Evolutionary conservation across 352 stramenopile genomes (phyloP).

Genomic region (Blastocystis sp.): DNA sequence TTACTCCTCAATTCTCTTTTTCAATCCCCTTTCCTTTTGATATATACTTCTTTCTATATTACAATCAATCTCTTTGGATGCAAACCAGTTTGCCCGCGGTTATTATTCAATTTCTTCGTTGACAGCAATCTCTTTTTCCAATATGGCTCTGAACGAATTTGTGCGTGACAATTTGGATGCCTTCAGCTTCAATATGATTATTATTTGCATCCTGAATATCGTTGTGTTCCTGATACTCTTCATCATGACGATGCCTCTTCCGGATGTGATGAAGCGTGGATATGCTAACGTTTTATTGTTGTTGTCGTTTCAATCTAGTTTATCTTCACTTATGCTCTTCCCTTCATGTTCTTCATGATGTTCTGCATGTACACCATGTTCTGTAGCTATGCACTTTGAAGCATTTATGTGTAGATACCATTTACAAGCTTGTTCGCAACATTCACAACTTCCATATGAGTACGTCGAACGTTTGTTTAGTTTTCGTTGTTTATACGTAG

Average conservation of each 20-base stretch:
- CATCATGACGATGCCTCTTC: conserved; percentile 9
- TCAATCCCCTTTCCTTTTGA: too few species aligned
- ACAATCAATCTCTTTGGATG: too few species aligned
- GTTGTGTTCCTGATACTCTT: conserved; percentile 7
- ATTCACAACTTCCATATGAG: neutral
- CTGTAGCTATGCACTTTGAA: neutral
- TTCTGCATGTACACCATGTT: conserved; percentile 41
- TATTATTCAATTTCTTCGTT: too few species aligned
- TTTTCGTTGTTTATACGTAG: neutral
- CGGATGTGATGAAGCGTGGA: conserved; percentile 15
- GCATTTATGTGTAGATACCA: neutral
- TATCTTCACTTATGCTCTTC: neutral
- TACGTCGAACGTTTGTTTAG: neutral
- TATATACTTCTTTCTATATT: too few species aligned
- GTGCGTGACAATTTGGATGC: conserved; percentile 39
- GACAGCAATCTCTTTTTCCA: too few species aligned
- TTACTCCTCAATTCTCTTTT: neutral
- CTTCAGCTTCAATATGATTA: conserved; percentile 47
- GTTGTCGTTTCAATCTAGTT: neutral
- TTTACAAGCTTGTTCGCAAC: conserved; percentile 17
- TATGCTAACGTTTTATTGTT: neutral
- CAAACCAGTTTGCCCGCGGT: too few species aligned
- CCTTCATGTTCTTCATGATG: conserved; percentile 44
- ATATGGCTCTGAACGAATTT: neutral
- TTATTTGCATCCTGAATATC: neutral